Percentiles rank a stretch among this genome's conserved stretches.
phyloP scores from a whole-genome alignment of 1,284 basidiomycete species.

The Cutaneotrichosporon cavernicola region DNA sequence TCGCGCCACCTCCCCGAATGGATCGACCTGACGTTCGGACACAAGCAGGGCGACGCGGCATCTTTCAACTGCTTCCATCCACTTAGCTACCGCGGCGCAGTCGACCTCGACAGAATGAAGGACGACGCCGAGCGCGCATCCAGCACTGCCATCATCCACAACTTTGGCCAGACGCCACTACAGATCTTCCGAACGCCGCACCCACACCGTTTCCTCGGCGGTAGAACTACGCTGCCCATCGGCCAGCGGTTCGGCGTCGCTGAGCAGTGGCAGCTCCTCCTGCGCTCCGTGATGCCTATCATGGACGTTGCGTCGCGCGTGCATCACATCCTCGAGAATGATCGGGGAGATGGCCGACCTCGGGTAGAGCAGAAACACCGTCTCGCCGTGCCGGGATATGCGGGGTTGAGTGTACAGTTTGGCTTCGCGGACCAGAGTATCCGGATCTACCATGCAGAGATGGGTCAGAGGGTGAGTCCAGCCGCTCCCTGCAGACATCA shows the following conservation, averaged over 20 bases:
- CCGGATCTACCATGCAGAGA: slow-evolving; percentile 50
- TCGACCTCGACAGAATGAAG: slow-evolving; percentile 80
- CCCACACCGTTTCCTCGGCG: slow-evolving; percentile 66
- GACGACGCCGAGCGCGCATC: slow-evolving; percentile 86
- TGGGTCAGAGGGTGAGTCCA: slow-evolving; percentile 19
- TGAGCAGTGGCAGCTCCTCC: slow-evolving; percentile 58
- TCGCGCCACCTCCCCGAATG: slow-evolving; percentile 81
- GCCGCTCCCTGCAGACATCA: no score
- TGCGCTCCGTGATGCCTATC: slow-evolving; percentile 50
- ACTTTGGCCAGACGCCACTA: slow-evolving; percentile 85
- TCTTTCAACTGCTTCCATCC: slow-evolving; percentile 90
- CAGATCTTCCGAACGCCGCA: slow-evolving; percentile 85
- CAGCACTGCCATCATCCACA: slow-evolving; percentile 92
- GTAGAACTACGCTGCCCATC: slow-evolving; percentile 66
- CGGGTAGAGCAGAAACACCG: slow-evolving; percentile 32
- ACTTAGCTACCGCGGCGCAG: slow-evolving; percentile 87
- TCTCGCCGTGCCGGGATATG: slow-evolving; percentile 28
- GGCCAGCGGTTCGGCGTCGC: slow-evolving; percentile 72
- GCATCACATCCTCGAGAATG: slow-evolving; percentile 57
- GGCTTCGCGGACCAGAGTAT: slow-evolving; percentile 48
- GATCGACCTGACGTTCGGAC: slow-evolving; percentile 85
- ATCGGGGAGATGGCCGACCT: slow-evolving; percentile 33
- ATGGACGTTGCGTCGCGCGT: slow-evolving; percentile 58
- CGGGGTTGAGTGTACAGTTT: slow-evolving; percentile 43
- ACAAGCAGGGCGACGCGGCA: slow-evolving; percentile 75